These are phyloP conservation scores for Podospora fimiseda DNA, from an alignment of 495 filamentous ascomycete species.

Conservation along the genomic window DNA sequence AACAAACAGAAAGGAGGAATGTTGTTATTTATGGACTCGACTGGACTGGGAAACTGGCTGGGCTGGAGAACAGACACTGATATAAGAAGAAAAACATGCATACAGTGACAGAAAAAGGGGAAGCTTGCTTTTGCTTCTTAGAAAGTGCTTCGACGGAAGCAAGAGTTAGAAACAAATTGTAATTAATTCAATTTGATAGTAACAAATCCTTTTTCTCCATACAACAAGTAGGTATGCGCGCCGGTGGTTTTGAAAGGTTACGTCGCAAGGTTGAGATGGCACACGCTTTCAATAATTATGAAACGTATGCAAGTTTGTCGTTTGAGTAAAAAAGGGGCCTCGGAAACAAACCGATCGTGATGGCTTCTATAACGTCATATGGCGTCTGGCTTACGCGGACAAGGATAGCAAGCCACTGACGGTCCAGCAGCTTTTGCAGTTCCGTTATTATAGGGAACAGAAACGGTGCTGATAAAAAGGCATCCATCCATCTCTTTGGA, in stretches of 20 bases:
- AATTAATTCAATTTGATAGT: too few species aligned
- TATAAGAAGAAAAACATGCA: background rate
- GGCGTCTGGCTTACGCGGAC: too few species aligned
- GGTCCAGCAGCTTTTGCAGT: too few species aligned
- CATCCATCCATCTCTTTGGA: too few species aligned
- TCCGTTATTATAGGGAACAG: too few species aligned
- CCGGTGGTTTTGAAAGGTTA: background rate
- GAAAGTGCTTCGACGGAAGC: slow-evolving; percentile 25
- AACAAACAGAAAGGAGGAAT: background rate
- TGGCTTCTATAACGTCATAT: background rate
- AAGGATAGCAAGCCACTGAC: too few species aligned
- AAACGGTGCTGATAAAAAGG: too few species aligned
- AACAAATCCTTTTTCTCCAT: too few species aligned
- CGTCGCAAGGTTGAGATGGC: slow-evolving; percentile 3
- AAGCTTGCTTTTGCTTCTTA: slow-evolving; percentile 22
- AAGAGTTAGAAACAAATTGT: slow-evolving; percentile 9
- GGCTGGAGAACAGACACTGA: background rate
- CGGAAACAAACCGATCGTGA: too few species aligned
- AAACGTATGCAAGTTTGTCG: background rate
- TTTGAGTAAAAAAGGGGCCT: too few species aligned
- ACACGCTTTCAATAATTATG: background rate
- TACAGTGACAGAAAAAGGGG: too few species aligned
- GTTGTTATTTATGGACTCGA: background rate
- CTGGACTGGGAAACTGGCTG: background rate
- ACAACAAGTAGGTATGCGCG: too few species aligned